Evolutionary conservation across 305 asterid species (phyloP), one percentile per base, ranked within the genome.

Genomic region (Ilex paraguariensis): DNA sequence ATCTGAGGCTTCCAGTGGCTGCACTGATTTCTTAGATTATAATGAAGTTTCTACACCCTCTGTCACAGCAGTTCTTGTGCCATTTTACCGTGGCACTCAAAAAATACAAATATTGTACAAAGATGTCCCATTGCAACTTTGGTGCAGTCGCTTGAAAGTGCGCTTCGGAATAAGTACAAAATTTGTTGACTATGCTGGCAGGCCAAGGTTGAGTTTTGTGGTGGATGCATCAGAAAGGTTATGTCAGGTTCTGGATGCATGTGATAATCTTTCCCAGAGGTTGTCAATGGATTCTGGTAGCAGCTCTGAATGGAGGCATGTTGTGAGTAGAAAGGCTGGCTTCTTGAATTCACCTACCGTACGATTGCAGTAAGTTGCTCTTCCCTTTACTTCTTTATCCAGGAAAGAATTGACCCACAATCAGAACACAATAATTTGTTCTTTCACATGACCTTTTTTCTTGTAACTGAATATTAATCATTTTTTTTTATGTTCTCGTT

Each of bases 221-320:
- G 91, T 82, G 75, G 71, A 85, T 73, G 95, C 91, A 59, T 59
- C 90, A 3, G 80, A 82, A 32, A 68, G 57, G 64, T 73, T 90
- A 40, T 82, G 90, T 72, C 52, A 60, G 63, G 62, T 86, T 79
- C 74, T 94, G 17, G 97, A 90, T 1, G 64, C 49, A 55, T 71
- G 66, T 73, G 95, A 93, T 70, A 59, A 59, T 50, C 79, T 71
- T 69, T 93, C 91, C 65, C 75, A 69, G 61, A 84, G 76, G 69
- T 73, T 81, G 39, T 85, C 82, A 12, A 57, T 60, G 61, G 91
- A 82, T 63, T 87, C 87, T 44, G 87, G 90, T 66, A 85, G 92
- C 77, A 65, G 53, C 49, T 90, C 98, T 36, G 94, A 84, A 32
- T 92, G 98, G 97, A 78, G 87, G 78, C 83, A 84, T 63, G 79